Evolutionary conservation across 148 eudicot genomes (phyloP).

Genomic region (Camellia sinensis): DNA sequence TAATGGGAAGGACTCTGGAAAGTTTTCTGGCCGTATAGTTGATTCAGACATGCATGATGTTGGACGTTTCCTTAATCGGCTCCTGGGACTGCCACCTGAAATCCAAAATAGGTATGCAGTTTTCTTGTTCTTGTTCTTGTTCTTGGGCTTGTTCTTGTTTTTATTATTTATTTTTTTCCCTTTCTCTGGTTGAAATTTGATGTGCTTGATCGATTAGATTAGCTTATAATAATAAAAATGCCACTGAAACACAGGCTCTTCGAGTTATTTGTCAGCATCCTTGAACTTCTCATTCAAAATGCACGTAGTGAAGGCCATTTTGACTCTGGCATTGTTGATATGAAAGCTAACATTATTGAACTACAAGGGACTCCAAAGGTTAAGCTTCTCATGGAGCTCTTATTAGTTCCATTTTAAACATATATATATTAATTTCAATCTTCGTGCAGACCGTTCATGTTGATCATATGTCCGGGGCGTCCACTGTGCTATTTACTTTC

Average conservation of each 20-base stretch:
- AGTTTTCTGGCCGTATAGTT: slow-evolving; percentile 75
- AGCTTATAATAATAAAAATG: neutral
- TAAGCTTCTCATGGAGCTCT: slow-evolving; percentile 11
- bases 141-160: too few relatives aligned
- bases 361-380: slow-evolving; percentile 89
- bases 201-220: neutral
- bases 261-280: slow-evolving; percentile 82
- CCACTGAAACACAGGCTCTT: slow-evolving; percentile 57
- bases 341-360: slow-evolving; percentile 77
- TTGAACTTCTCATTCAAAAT: slow-evolving; percentile 71
- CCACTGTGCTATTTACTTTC: slow-evolving; percentile 83
- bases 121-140: neutral
- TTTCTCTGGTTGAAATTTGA: neutral
- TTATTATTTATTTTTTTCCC: neutral
- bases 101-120: slow-evolving; percentile 76
- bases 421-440: neutral
- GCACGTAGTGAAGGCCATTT: slow-evolving; percentile 91
- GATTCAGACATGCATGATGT: slow-evolving; percentile 98
- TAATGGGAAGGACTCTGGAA: slow-evolving; percentile 79
- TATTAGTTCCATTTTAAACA: neutral
- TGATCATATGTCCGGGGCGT: slow-evolving; percentile 88
- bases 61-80: slow-evolving; percentile 88
- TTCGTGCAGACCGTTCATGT: slow-evolving; percentile 81
- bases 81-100: slow-evolving; percentile 89
- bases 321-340: slow-evolving; percentile 90